These are phyloP conservation scores for Xylariales sp. DNA, from an alignment of 2,329 filamentous ascomycete species.

Conservation along the genomic window DNA sequence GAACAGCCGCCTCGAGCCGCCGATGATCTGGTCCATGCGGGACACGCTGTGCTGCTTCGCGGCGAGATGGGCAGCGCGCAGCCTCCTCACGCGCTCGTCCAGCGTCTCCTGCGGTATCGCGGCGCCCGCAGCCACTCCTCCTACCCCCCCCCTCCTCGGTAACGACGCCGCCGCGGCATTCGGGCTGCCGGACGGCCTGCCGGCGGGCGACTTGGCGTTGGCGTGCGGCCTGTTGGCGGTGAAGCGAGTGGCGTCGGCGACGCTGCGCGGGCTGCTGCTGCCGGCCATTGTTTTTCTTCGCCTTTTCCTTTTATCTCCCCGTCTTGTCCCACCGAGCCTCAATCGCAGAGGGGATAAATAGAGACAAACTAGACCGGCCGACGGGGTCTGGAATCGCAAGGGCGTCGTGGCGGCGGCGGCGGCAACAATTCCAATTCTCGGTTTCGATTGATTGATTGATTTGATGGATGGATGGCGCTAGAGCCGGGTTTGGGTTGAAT, in stretches of 20 bases:
- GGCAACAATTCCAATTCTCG: not conserved
- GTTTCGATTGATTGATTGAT: too few relatives aligned
- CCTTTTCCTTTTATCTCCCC: not conserved
- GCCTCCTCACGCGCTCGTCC: constrained; percentile 74
- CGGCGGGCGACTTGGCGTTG: constrained; percentile 64
- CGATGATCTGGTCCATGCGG: constrained; percentile 62
- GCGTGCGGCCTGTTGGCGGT: constrained; percentile 78
- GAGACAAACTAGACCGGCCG: not conserved
- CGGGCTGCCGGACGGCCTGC: constrained; percentile 29
- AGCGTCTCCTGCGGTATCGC: constrained; percentile 67
- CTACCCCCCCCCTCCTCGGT: constrained; percentile 46
- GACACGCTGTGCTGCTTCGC: constrained; percentile 70
- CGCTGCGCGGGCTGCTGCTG: constrained; percentile 68
- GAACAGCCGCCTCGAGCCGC: constrained; percentile 61
- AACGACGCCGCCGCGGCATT: constrained; percentile 35
- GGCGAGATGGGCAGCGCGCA: constrained; percentile 75
- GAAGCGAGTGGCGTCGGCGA: constrained; percentile 84
- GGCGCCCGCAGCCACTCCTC: constrained; percentile 33
- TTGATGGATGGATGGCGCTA: not conserved
- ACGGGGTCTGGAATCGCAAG: not conserved
- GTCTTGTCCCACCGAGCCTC: not conserved
- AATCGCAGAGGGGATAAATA: not conserved
- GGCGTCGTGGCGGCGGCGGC: not conserved
- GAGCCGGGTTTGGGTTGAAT: not conserved
- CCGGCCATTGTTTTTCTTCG: constrained; percentile 29